Conservation (phyloP, 495 filamentous ascomycete genomes). For the Penicillium herquei region DNA sequence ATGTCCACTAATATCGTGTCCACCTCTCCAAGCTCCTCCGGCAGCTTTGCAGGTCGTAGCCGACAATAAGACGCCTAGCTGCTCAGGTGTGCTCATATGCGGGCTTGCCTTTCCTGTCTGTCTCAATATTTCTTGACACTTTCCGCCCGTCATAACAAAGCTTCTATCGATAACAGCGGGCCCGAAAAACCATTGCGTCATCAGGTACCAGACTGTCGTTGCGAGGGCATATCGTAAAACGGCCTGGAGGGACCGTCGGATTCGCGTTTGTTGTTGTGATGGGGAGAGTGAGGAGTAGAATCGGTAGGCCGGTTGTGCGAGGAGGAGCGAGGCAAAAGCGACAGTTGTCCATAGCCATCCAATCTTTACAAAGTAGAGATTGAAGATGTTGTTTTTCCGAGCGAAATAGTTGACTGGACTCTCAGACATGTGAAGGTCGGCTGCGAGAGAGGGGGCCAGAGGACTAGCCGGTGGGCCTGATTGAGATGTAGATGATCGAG, state of each 20-base stretch:
- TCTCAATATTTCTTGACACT: constrained; percentile 55
- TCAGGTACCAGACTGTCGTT: constrained; percentile 70
- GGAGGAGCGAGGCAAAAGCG: constrained; percentile 62
- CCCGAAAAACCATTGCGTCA: constrained; percentile 97
- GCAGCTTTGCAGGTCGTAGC: constrained; percentile 77
- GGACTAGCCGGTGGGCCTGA: constrained; percentile 54
- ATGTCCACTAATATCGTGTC: constrained; percentile 92
- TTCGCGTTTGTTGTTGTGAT: constrained; percentile 21
- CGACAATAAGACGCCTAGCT: constrained; percentile 56
- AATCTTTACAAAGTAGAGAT: constrained; percentile 86
- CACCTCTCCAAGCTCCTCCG: constrained; percentile 82
- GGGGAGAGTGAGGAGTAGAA: constrained; percentile 16
- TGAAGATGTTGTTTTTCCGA: constrained; percentile 86
- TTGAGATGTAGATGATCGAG: constrained; percentile 25
- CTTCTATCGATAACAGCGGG: constrained; percentile 82
- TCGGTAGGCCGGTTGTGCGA: constrained; percentile 53
- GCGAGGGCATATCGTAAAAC: constrained; percentile 65
- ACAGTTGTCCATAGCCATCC: constrained; percentile 89
- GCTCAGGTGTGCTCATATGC: constrained; percentile 22
- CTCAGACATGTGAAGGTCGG: constrained; percentile 31
- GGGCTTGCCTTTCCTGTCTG: constrained; percentile 20
- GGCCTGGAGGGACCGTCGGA: constrained; percentile 44
- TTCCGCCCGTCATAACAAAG: constrained; percentile 78
- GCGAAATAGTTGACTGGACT: constrained; percentile 78
- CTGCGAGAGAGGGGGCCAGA: constrained; percentile 53